Percentiles rank a stretch among this genome's conserved stretches.
phyloP scores from a whole-genome alignment of 345 rosid genomes.

The Populus pruinosa region DNA sequence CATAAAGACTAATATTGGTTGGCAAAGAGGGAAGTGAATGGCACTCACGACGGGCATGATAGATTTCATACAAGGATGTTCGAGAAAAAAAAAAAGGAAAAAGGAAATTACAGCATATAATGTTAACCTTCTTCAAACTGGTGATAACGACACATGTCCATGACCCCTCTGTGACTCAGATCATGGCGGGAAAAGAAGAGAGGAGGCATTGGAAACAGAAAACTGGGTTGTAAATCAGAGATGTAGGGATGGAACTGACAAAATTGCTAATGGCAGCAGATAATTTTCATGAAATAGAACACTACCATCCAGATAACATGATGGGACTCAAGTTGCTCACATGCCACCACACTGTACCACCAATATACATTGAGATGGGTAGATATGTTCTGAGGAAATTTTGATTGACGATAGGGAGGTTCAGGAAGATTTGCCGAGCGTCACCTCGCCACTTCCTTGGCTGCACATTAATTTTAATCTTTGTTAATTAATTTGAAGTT shows the following conservation, averaged over 20 bases:
- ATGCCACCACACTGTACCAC: not conserved
- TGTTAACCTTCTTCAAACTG: no score
- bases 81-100: no score
- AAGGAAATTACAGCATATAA: no score
- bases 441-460: no score
- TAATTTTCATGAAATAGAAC: not conserved
- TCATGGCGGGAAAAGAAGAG: not conserved
- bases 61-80: no score
- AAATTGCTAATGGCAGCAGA: not conserved
- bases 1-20: no score
- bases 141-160: not conserved
- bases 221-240: not conserved
- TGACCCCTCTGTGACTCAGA: not conserved
- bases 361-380: not conserved
- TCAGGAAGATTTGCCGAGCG: no score
- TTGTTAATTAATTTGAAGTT: no score
- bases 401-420: no score
- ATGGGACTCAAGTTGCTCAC: constrained; percentile 3
- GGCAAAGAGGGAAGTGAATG: no score
- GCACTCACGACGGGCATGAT: no score
- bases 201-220: not conserved
- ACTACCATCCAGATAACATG: not conserved
- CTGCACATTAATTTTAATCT: no score
- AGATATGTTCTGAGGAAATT: not conserved
- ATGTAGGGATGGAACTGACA: not conserved